Evolutionary conservation across 179 eudicot genomes (phyloP).

Genomic region (Patellifolia procumbens): DNA sequence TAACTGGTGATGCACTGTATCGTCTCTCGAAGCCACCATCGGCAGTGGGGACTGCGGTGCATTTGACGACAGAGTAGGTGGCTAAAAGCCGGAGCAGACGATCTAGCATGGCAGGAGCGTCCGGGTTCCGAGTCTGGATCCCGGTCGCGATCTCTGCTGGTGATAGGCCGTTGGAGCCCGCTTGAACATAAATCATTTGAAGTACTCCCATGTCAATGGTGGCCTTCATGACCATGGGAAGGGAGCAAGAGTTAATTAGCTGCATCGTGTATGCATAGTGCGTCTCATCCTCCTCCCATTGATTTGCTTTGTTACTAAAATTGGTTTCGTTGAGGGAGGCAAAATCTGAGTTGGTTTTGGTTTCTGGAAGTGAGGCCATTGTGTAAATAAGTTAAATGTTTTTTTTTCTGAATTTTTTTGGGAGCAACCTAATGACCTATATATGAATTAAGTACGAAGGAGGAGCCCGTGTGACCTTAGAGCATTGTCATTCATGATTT

Average conservation of each 20-base stretch:
- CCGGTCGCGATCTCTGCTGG: neutral
- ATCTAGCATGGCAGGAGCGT: constrained; percentile 10
- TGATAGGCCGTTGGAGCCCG: neutral
- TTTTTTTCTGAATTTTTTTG: no score
- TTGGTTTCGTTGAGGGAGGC: neutral
- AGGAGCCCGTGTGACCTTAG: no score
- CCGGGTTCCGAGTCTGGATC: neutral
- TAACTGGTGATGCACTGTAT: constrained; percentile 11
- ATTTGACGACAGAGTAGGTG: neutral
- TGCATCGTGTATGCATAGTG: neutral
- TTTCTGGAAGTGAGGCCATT: neutral
- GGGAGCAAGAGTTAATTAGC: neutral
- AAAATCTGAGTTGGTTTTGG: neutral
- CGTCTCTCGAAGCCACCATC: neutral
- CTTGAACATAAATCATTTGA: neutral
- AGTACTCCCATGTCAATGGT: constrained; percentile 3
- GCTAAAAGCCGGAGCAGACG: constrained; percentile 10
- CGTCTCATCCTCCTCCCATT: neutral
- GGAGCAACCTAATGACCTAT: no score
- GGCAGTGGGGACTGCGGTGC: neutral
- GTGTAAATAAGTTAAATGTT: no score
- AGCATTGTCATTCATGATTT: no score
- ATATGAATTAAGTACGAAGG: no score
- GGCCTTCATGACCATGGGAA: constrained; percentile 3
- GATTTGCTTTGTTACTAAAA: no score